These are phyloP conservation scores for Sporisorium reilianum DNA, from an alignment of 1,284 basidiomycete genomes.

Conservation along the genomic window DNA sequence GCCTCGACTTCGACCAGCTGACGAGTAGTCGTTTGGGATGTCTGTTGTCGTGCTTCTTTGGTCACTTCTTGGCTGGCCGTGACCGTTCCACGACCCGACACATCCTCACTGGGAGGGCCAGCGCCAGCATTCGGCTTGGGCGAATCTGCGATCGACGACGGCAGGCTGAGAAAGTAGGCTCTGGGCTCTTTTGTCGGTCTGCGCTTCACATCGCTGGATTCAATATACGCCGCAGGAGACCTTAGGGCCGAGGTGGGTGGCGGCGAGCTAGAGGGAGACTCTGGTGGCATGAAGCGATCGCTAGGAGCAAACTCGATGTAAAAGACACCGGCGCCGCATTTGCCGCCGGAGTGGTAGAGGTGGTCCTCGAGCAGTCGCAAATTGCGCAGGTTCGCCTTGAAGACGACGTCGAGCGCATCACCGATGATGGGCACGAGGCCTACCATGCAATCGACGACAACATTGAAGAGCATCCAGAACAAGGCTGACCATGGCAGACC, in stretches of 20 bases:
- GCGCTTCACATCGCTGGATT: not conserved
- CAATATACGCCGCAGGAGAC: not conserved
- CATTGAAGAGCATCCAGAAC: conserved; percentile 62
- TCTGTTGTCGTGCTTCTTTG: not conserved
- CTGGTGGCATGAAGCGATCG: conserved; percentile 22
- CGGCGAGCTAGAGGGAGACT: not conserved
- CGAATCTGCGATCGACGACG: conserved; percentile 13
- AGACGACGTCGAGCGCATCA: conserved; percentile 65
- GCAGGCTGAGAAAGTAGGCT: conserved; percentile 27
- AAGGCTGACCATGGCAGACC: conserved; percentile 57
- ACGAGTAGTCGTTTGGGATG: not conserved
- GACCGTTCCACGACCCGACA: not conserved
- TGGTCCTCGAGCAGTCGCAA: conserved; percentile 62
- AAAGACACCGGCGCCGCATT: conserved; percentile 42
- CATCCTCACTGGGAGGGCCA: not conserved
- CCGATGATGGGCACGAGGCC: conserved; percentile 67
- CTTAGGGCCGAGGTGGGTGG: not conserved
- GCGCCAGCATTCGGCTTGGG: not conserved
- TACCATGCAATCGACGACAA: conserved; percentile 59
- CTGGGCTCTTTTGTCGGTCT: not conserved
- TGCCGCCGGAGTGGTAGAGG: conserved; percentile 46
- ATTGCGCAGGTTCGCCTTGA: conserved; percentile 66
- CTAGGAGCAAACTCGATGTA: conserved; percentile 46
- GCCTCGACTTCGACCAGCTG: conserved; percentile 15
- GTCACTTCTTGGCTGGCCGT: not conserved